Conservation (phyloP, 139 green algal genomes). For the Haematococcus lacustris region DNA sequence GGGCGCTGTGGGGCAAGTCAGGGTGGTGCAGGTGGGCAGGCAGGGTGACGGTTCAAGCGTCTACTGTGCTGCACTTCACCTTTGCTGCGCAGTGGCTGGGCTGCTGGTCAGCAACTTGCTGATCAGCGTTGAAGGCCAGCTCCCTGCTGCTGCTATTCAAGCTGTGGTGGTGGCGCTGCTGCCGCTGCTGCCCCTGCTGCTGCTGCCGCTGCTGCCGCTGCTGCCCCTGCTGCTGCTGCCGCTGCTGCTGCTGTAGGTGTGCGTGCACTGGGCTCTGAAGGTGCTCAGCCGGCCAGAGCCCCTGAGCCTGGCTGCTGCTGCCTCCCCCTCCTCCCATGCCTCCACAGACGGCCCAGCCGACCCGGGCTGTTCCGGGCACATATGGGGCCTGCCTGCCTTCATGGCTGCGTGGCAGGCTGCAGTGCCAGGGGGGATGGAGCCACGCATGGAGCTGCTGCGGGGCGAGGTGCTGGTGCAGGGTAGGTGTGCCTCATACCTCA, state of each 20-base stretch:
- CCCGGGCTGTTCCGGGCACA: no score
- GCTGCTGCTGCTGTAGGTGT: no score
- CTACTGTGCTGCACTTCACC: background rate
- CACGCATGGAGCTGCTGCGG: constrained; percentile 30
- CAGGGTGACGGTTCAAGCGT: background rate
- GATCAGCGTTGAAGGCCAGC: no score
- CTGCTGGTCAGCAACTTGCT: no score
- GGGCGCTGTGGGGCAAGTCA: background rate
- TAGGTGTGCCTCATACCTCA: constrained; percentile 1
- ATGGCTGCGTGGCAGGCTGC: constrained; percentile 23
- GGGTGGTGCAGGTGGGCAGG: background rate
- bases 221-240: no score
- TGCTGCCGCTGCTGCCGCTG: no score
- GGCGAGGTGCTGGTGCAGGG: constrained; percentile 33
- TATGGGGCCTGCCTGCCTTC: constrained; percentile 16
- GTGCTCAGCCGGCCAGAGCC: constrained; percentile 13
- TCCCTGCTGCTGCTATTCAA: no score
- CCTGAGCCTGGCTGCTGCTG: constrained; percentile 2
- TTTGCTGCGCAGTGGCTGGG: background rate
- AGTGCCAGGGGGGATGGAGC: constrained; percentile 22
- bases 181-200: no score
- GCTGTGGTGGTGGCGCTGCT: no score
- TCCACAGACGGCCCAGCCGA: no score
- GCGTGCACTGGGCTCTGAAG: constrained; percentile 35
- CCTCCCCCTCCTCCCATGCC: no score